A percentile compares a stretch with the other conserved stretches of the same genome.
Conservation (phyloP, 2,329 filamentous ascomycete genomes). For the Fusarium tuaranense region DNA sequence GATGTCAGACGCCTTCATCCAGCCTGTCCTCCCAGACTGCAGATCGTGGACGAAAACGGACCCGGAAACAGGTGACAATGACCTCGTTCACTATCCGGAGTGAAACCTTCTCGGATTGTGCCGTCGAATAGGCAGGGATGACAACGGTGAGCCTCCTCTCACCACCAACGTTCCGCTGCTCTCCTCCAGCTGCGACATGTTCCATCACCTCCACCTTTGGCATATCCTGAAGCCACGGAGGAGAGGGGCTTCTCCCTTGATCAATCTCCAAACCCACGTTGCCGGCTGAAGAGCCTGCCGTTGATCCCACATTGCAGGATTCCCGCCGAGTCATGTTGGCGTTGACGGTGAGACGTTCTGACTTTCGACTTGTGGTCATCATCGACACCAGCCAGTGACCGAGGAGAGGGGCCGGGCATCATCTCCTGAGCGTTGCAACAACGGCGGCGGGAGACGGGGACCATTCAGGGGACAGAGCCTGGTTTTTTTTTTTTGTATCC, state of each 20-base stretch:
- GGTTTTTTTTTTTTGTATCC: neutral
- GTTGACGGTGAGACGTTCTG: constrained; percentile 7
- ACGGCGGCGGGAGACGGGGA: constrained; percentile 4
- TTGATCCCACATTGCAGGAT: constrained; percentile 8
- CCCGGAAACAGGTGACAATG: neutral
- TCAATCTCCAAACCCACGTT: neutral
- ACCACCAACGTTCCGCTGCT: constrained; percentile 2
- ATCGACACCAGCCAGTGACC: neutral
- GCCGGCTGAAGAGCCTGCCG: neutral
- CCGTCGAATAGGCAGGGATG: neutral
- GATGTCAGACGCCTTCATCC: neutral
- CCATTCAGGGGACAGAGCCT: constrained; percentile 1
- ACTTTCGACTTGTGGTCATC: constrained; percentile 1
- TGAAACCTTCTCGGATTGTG: constrained; percentile 11
- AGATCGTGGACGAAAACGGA: constrained; percentile 5
- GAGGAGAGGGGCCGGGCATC: neutral
- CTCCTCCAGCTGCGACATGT: constrained; percentile 2
- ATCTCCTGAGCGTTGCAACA: constrained; percentile 6
- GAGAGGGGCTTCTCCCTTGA: neutral
- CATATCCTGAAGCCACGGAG: neutral
- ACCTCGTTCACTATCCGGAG: neutral
- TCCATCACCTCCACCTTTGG: neutral
- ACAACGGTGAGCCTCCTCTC: neutral
- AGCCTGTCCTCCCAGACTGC: neutral
- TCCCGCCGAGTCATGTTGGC: constrained; percentile 25